Evolutionary conservation across 768 basidiomycete genomes (phyloP).

Genomic region (Cystobasidium tubakii): DNA sequence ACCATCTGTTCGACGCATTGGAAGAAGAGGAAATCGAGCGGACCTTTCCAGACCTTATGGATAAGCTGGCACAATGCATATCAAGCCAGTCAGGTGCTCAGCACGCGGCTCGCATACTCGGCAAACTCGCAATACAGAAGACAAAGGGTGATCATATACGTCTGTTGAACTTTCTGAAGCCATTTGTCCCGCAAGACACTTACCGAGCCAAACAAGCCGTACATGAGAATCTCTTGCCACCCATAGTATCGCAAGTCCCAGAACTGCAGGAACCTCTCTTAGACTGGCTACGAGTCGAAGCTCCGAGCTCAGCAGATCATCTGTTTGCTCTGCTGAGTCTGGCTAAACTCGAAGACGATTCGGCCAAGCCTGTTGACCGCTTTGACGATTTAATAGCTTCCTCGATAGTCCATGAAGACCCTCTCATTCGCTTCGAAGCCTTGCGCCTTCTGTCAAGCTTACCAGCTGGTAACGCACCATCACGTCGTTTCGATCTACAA

Average conservation of each 20-base stretch:
- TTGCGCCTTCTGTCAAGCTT: not conserved
- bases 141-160: not conserved
- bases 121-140: not conserved
- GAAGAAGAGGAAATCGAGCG: not conserved
- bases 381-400: slow-evolving; percentile 9
- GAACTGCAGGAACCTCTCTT: not conserved
- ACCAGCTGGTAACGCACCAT: not conserved
- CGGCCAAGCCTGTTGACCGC: not conserved
- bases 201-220: not conserved
- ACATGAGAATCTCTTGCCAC: slow-evolving; percentile 22
- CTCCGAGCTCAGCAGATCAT: not conserved
- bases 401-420: slow-evolving; percentile 31
- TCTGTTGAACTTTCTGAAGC: not conserved
- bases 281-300: not conserved
- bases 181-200: not conserved
- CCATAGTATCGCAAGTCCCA: slow-evolving; percentile 1
- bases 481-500: not conserved
- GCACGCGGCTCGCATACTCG: slow-evolving; percentile 11
- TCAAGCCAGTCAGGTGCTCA: slow-evolving; percentile 18
- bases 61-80: slow-evolving; percentile 17
- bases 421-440: slow-evolving; percentile 24
- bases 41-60: slow-evolving; percentile 7
- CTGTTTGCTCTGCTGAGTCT: not conserved
- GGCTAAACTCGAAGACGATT: not conserved
- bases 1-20: not conserved